phyloP scores from a whole-genome alignment of 495 filamentous ascomycete genomes.

The Aspergillus carlsbadensis region DNA sequence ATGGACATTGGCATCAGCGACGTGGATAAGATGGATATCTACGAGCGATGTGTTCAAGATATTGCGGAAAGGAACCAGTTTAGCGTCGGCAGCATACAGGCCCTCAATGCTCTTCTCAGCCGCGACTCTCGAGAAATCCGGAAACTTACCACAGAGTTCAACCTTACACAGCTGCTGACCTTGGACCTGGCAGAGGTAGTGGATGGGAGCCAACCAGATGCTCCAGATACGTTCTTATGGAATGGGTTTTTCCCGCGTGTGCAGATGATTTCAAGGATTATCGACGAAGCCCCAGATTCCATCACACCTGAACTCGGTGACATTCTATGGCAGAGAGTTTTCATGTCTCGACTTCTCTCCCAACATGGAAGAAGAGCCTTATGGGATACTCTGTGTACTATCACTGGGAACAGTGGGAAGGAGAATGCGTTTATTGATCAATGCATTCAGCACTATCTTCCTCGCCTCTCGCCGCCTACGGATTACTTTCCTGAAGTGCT shows the following conservation, averaged over 20 bases:
- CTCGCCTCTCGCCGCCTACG: slow-evolving; percentile 56
- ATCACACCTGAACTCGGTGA: slow-evolving; percentile 60
- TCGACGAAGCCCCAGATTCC: slow-evolving; percentile 56
- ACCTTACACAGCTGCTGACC: slow-evolving; percentile 51
- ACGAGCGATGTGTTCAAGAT: slow-evolving; percentile 57
- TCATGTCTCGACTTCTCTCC: slow-evolving; percentile 57
- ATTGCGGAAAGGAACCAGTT: slow-evolving; percentile 54
- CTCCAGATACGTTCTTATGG: slow-evolving; percentile 34
- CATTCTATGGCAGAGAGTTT: slow-evolving; percentile 65
- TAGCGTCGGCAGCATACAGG: slow-evolving; percentile 70
- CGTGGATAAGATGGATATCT: slow-evolving; percentile 51
- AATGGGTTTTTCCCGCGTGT: slow-evolving; percentile 51
- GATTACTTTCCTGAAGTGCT: slow-evolving; percentile 67
- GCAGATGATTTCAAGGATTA: slow-evolving; percentile 56
- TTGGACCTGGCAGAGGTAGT: slow-evolving; percentile 50
- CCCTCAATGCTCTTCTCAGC: slow-evolving; percentile 57
- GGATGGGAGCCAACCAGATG: slow-evolving; percentile 35
- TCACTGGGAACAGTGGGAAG: slow-evolving; percentile 41
- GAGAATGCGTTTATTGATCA: slow-evolving; percentile 64
- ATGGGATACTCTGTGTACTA: slow-evolving; percentile 64
- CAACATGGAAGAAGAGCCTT: slow-evolving; percentile 56
- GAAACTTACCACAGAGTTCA: slow-evolving; percentile 52
- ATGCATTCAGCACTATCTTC: slow-evolving; percentile 67
- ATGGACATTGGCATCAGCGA: slow-evolving; percentile 51
- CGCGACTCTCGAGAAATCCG: slow-evolving; percentile 47